These are phyloP conservation scores for Gyromitra esculenta DNA, from an alignment of 2,329 filamentous ascomycete genomes.

Conservation along the genomic window DNA sequence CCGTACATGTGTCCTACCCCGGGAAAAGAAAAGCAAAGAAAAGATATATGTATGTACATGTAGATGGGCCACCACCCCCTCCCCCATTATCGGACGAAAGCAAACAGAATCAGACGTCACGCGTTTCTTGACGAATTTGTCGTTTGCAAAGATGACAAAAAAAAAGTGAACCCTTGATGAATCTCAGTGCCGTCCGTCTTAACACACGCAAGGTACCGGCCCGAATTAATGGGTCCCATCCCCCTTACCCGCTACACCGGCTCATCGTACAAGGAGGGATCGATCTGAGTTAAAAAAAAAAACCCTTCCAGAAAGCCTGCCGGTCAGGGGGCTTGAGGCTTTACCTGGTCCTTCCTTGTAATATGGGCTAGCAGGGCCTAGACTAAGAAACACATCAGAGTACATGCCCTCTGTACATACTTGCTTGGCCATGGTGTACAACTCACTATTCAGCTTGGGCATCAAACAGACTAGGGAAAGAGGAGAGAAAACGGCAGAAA, in stretches of 20 bases:
- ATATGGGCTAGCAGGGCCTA: conserved; percentile 14
- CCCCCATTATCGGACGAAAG: conserved; percentile 27
- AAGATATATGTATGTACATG: background rate
- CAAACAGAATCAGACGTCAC: conserved; percentile 42
- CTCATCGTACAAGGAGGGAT: conserved; percentile 32
- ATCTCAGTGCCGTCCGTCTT: conserved; percentile 3
- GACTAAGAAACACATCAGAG: conserved; percentile 45
- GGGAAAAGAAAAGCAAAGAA: conserved; percentile 11
- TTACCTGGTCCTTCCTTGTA: conserved; percentile 43
- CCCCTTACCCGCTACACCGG: conserved; percentile 33
- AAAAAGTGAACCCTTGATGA: conserved; percentile 42
- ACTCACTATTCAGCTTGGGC: conserved; percentile 27
- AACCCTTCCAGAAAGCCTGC: conserved; percentile 32
- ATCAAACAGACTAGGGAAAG: conserved; percentile 20
- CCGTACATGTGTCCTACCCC: conserved; percentile 23
- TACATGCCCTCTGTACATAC: conserved; percentile 17
- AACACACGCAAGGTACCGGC: conserved; percentile 37
- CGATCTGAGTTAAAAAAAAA: conserved; percentile 19
- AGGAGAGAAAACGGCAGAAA: conserved; percentile 36
- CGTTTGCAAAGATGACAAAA: conserved; percentile 45
- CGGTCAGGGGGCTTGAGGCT: conserved; percentile 23
- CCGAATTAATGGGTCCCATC: conserved; percentile 26
- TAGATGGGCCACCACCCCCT: conserved; percentile 8
- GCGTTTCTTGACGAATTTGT: conserved; percentile 28
- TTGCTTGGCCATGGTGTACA: background rate